A percentile compares a stretch with the other conserved stretches of the same genome.
phyloP scores from a whole-genome alignment of 768 basidiomycete genomes.

The Pleurotus ostreatus region DNA sequence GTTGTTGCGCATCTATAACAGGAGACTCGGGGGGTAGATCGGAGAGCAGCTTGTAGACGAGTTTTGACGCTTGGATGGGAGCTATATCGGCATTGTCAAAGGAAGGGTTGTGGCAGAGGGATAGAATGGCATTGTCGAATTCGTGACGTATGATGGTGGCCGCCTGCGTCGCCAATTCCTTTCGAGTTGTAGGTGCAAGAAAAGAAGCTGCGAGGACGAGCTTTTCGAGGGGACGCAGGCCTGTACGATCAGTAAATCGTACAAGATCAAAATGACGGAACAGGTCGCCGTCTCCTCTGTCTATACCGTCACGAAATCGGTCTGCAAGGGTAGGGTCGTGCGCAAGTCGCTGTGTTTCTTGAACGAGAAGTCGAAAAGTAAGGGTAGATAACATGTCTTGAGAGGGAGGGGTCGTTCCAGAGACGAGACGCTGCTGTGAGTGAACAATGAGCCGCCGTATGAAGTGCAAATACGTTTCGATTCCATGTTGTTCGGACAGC shows the following conservation, averaged over 20 bases:
- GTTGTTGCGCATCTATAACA: conserved; percentile 66
- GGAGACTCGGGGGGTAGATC: conserved; percentile 68
- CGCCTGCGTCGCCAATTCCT: conserved; percentile 62
- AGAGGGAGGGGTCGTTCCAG: conserved; percentile 53
- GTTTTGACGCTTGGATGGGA: conserved; percentile 69
- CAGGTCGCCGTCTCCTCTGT: conserved; percentile 81
- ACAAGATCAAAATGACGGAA: conserved; percentile 82
- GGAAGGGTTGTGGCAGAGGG: conserved; percentile 74
- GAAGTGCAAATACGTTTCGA: conserved; percentile 97
- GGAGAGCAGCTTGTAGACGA: conserved; percentile 77
- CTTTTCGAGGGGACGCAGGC: conserved; percentile 74
- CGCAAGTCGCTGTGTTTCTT: conserved; percentile 85
- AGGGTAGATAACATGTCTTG: conserved; percentile 76
- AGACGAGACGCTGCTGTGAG: conserved; percentile 67
- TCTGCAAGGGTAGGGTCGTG: conserved; percentile 89
- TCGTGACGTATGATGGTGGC: conserved; percentile 65
- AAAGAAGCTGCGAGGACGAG: conserved; percentile 73
- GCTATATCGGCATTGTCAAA: conserved; percentile 81
- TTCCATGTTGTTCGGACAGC: conserved; percentile 95
- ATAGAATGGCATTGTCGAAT: conserved; percentile 74
- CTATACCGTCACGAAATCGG: conserved; percentile 85
- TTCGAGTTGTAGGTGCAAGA: conserved; percentile 52
- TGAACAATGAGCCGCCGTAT: conserved; percentile 93
- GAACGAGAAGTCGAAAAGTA: conserved; percentile 80
- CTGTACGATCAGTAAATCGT: conserved; percentile 79